Base-by-base conservation (phyloP, 805 yeast genomes). In the Candida coleopterorum region DNA sequence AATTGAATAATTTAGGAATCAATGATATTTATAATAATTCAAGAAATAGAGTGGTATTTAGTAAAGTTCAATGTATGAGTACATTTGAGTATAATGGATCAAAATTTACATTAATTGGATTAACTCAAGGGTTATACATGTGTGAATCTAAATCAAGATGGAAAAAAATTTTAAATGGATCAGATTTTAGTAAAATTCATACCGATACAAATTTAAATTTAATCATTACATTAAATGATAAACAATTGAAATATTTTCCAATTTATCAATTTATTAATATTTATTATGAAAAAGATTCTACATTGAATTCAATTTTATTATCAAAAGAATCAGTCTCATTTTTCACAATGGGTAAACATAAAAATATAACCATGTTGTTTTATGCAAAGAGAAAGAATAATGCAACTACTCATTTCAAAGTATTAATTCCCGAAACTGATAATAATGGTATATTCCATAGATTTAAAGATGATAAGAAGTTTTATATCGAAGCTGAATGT, bases 271-370 rank as follows among this genome's bases (percentile, higher is more conserved):
- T 89, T 11, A 53, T 82, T 33, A 62, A 74, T 16, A 79, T 85
- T 11, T 80, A 77, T 49, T 70, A 70, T 38, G 74, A 68, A 27
- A 56, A 48, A 9, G 53, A 57, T 16, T 58, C 60, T 18, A 51
- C 53, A 4, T 45, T 72, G 15, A 62, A 73, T n/a, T 74, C 81
- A 11, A 68, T 74, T 21, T 55, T 68, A 18, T 47, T 77, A 9
- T 63, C 77, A 10, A 65, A 71, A 44, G 76, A 77, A 33, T 60
- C 55, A 58, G 77, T 52, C 0, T 58, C 73, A 2, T 79, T 73
- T 44, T 88, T 85, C 58, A 74, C 72, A 32, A 62, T 83, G 41
- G 96, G 93, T 0, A 73, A 68, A 21, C 86, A 88, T 52, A 70
- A 78, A 40, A 78, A 76, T 55, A 68, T 76, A 43, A 75, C 67